Evolutionary conservation across 176 grass and related monocot species (phyloP).

Genomic region (Secale cereale): DNA sequence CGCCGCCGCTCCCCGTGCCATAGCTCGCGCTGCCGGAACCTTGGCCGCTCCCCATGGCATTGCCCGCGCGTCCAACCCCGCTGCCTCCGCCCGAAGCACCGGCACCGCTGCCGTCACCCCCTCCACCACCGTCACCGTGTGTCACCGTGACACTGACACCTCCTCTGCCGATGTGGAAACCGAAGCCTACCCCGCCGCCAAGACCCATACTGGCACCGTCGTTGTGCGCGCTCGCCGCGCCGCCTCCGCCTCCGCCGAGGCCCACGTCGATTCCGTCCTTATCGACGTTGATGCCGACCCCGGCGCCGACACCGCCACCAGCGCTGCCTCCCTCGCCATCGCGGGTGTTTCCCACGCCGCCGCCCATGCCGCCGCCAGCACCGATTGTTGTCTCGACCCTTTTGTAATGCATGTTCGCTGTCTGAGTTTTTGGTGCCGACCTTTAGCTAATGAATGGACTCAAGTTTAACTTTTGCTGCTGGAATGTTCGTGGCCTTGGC

Average conservation of each 20-base stretch:
- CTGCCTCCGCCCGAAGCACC: slow-evolving; percentile 37
- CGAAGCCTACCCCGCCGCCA: slow-evolving; percentile 46
- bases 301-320: slow-evolving; percentile 47
- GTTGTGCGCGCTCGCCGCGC: slow-evolving; percentile 26
- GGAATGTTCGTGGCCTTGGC: no score
- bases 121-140: background rate
- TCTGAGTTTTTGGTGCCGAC: no score
- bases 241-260: slow-evolving; percentile 40
- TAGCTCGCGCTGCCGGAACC: slow-evolving; percentile 48
- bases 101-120: background rate
- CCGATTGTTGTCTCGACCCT: background rate
- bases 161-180: slow-evolving; percentile 45
- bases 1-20: slow-evolving; percentile 42
- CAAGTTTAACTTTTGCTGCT: no score
- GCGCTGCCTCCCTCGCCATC: slow-evolving; percentile 27
- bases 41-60: slow-evolving; percentile 26
- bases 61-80: slow-evolving; percentile 47
- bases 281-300: slow-evolving; percentile 41
- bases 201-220: slow-evolving; percentile 18
- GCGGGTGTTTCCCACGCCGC: slow-evolving; percentile 27
- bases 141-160: slow-evolving; percentile 50
- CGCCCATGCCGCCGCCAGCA: slow-evolving; percentile 41
- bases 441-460: no score
- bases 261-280: slow-evolving; percentile 46
- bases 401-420: no score